phyloP scores from a whole-genome alignment of 768 basidiomycete genomes.

The Suillus paluster region DNA sequence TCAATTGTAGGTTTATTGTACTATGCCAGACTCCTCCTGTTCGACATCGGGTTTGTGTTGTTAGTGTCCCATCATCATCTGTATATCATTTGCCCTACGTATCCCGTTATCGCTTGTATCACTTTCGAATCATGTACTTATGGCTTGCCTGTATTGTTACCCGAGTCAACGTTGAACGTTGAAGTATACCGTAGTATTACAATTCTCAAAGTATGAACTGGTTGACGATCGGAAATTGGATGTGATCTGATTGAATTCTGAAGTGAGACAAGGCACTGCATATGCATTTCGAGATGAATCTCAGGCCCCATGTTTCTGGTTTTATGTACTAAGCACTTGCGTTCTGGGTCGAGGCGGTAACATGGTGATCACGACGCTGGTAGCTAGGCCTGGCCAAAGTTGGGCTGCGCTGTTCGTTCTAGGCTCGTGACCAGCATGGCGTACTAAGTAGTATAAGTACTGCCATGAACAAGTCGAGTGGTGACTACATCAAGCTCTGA shows the following conservation, averaged over 20 bases:
- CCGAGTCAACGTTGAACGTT: background rate
- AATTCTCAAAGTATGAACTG: no score
- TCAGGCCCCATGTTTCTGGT: no score
- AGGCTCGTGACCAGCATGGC: no score
- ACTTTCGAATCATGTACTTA: background rate
- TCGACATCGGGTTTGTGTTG: background rate
- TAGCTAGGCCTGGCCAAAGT: no score
- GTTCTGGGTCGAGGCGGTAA: no score
- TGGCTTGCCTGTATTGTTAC: background rate
- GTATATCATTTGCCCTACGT: background rate
- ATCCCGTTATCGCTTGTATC: background rate
- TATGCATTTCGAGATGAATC: no score
- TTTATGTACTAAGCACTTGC: no score
- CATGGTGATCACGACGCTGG: no score
- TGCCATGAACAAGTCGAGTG: no score
- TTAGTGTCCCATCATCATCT: constrained; percentile 1
- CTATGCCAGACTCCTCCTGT: constrained; percentile 1
- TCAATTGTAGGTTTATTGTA: background rate
- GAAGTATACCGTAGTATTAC: background rate
- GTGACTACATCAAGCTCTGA: no score
- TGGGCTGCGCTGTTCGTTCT: no score
- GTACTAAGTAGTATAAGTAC: no score
- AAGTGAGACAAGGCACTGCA: constrained; percentile 6
- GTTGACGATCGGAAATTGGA: background rate
- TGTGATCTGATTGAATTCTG: background rate